Evolutionary conservation across 176 grass and related monocot species (phyloP).

Genomic region (Dactylis glomerata): DNA sequence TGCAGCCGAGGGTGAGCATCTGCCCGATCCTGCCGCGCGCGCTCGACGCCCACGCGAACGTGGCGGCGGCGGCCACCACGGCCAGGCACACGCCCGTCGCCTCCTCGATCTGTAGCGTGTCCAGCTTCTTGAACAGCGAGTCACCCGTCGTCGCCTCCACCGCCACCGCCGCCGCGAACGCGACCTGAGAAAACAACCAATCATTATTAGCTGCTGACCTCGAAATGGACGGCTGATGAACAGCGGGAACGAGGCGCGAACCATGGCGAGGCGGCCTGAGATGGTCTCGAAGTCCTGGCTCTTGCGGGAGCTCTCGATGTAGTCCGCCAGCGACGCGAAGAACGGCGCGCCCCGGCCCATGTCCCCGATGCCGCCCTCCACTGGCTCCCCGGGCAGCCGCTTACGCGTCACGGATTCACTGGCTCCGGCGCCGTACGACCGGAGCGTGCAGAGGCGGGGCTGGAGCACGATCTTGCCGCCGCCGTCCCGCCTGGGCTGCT

Average conservation of each 20-base stretch:
- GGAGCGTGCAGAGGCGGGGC: slow-evolving; percentile 82
- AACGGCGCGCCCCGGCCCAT: slow-evolving; percentile 42
- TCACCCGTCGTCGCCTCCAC: slow-evolving; percentile 78
- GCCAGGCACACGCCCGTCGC: slow-evolving; percentile 66
- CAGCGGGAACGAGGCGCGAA: neutral
- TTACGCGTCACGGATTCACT: slow-evolving; percentile 40
- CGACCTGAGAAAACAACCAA: slow-evolving; percentile 26
- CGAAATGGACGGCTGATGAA: no score
- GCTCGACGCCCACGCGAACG: slow-evolving; percentile 79
- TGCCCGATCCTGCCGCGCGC: slow-evolving; percentile 72
- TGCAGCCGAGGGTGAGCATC: slow-evolving; percentile 79
- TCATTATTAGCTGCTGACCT: neutral
- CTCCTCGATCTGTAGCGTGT: slow-evolving; percentile 77
- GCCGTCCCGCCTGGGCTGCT: slow-evolving; percentile 22
- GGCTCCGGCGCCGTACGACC: slow-evolving; percentile 62
- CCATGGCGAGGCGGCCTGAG: slow-evolving; percentile 96
- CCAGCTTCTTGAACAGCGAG: slow-evolving; percentile 96
- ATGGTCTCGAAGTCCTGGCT: slow-evolving; percentile 93
- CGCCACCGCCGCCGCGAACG: slow-evolving; percentile 68
- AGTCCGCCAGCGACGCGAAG: slow-evolving; percentile 87
- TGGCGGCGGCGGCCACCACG: slow-evolving; percentile 61
- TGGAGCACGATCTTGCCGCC: slow-evolving; percentile 80
- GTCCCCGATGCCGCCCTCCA: neutral
- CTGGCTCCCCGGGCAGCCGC: slow-evolving; percentile 3
- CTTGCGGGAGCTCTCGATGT: slow-evolving; percentile 93